These are phyloP conservation scores for Candida parachauliodes DNA, from an alignment of 805 yeast species.

Conservation along the genomic window DNA sequence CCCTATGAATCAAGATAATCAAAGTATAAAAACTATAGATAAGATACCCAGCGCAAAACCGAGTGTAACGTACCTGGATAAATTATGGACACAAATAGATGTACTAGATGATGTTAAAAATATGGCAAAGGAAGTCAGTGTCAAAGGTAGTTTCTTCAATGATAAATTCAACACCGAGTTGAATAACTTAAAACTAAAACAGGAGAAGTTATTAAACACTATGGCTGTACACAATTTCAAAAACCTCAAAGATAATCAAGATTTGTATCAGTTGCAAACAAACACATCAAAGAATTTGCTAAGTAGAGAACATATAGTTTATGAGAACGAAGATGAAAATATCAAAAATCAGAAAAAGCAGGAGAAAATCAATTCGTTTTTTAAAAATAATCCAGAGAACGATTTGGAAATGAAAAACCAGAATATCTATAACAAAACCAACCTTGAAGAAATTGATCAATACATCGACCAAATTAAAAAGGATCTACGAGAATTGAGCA, in stretches of 20 bases:
- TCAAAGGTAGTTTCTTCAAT: constrained; percentile 49
- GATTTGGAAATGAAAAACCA: constrained; percentile 13
- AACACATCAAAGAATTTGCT: constrained; percentile 3
- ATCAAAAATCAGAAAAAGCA: constrained; percentile 27
- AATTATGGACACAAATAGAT: constrained; percentile 84
- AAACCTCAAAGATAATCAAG: constrained; percentile 10
- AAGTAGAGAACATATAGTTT: constrained; percentile 16
- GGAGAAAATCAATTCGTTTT: constrained; percentile 22
- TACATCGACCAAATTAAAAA: constrained; percentile 48
- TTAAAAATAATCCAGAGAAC: constrained; percentile 17
- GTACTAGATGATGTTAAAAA: constrained; percentile 74
- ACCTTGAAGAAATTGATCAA: constrained; percentile 48
- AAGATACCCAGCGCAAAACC: constrained; percentile 54
- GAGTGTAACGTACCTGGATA: constrained; percentile 64
- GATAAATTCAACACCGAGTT: constrained; percentile 50
- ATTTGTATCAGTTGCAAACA: constrained; percentile 10
- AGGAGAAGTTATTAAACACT: constrained; percentile 35
- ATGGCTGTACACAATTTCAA: constrained; percentile 28
- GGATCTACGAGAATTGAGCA: constrained; percentile 51
- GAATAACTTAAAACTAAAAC: constrained; percentile 52
- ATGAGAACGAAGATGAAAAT: constrained; percentile 12
- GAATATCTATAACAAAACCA: constrained; percentile 43
- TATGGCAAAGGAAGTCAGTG: constrained; percentile 46
- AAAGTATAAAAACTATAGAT: constrained; percentile 34
- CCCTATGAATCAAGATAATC: constrained; percentile 9